Evolutionary conservation across 192 early-diverging fungal species (phyloP), one percentile per base, ranked within the genome.

Genomic region (Linnemannia exigua): DNA sequence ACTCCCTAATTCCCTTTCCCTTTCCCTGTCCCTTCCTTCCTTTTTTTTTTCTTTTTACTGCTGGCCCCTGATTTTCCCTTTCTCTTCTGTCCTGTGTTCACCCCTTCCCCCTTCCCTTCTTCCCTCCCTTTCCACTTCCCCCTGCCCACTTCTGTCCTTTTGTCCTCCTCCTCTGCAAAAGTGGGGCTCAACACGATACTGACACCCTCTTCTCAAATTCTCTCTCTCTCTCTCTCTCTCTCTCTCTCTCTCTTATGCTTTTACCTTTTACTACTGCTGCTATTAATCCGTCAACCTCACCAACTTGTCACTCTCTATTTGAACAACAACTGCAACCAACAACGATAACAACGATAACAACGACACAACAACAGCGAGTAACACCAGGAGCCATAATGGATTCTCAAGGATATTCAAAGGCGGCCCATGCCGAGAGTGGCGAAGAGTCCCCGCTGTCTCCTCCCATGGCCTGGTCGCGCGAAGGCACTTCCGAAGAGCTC

Each of bases 401-500:
- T 61, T 67, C 71, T 15, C 73, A 81, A 25, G 44, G 67, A n/a
- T 72, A 28, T 46, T 41, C 52, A 52, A 82, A 82, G 58, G 54
- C 70, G 5, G 58, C 52, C 44, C 74, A 58, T 48, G 25, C 80
- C 28, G 58, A 41, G 54, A 33, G 51, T 25, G 74, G 61, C 25
- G 79, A 86, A 19, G 74, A 76, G 5, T 86, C 84, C 8, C 84
- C 84, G 16, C 70, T 80, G 4, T 86, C 84, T 1, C 84, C 84
- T 1, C 74, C 75, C 5, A 80, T 80, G 84, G 76, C 84, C 33
- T 77, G 84, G 77, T 79, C 84, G 31, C 38, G 84, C 50, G 84
- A 86, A 77, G 84, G 84, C 47, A 86, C 84, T 3, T 47, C 41
- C n/a, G 84, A 86, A 17, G 84, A 79, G 47, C 72, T 79, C n/a